Base-by-base conservation (phyloP, 2,329 filamentous ascomycete species). In the Epichloe festucae region DNA sequence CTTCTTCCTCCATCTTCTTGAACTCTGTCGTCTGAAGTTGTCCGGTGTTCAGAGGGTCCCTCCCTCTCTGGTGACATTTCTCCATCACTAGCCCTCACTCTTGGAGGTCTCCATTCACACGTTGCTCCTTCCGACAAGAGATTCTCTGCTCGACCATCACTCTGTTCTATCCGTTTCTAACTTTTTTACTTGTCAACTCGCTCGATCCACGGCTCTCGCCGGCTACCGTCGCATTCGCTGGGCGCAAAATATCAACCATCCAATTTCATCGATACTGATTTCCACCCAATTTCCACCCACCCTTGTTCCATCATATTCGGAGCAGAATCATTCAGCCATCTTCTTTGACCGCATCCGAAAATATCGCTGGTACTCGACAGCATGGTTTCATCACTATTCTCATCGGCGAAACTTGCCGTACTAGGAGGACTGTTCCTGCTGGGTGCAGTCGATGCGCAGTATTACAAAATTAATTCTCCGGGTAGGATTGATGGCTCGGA, bases 391-490 rank as follows among this genome's bases (percentile, higher is more conserved):
- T 41, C 41, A 41, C 17, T 45, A 44, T 43, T 36, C 10, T 43
- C 40, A 21, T 27, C 41, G 43, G 17, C 45, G 34, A 47, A 49
- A 39, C 54, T 56, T 17, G 42, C 48, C 17, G 11, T 56, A 3
- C 39, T 43, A 19, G 38, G 39, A 35, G 41, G 44, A 12, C 19
- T 31, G 10, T 31, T 53, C 38, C 44, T 57, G 31, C 12, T 54
- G 8, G 39, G 27, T 41, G 39, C 47, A 4, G 57, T 50, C 19
- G 52, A 56, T 19, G 65, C 62, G 1, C 60, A 63, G 21, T 55
- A 55, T 35, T 66, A 67, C 55, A 60, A 60, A 36, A 62, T 69
- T 12, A 60, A 61, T 42, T 64, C 58, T 11, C 58, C 60, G 36
- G 63, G 66, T 69, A 57, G 39, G 54, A 36, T 10, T 39, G 12